A percentile compares a stretch with the other conserved stretches of the same genome.
These are phyloP conservation scores for Heteromeles arbutifolia DNA, from an alignment of 306 rosid species.

Conservation along the genomic window DNA sequence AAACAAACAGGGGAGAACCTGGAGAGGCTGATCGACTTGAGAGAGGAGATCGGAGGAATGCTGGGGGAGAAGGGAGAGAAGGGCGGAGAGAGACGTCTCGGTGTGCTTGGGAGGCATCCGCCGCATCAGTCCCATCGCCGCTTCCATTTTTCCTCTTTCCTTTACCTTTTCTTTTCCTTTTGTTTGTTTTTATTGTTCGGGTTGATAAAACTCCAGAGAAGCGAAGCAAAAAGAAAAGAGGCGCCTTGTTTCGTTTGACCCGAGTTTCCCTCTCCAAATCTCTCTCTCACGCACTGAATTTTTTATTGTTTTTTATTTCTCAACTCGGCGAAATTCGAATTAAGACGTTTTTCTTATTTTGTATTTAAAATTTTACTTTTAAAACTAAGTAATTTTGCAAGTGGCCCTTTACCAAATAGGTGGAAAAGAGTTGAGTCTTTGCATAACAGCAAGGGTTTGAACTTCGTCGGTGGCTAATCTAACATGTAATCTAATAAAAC, in stretches of 20 bases:
- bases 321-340: too few species aligned
- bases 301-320: background rate
- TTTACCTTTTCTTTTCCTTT: background rate
- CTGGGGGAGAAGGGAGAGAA: constrained; percentile 77
- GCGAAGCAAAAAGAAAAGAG: background rate
- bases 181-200: background rate
- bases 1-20: constrained; percentile 33
- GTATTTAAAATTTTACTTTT: too few species aligned
- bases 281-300: background rate
- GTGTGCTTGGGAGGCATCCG: constrained; percentile 85
- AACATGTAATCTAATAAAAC: too few species aligned
- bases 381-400: too few species aligned
- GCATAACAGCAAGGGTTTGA: too few species aligned
- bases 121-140: constrained; percentile 95
- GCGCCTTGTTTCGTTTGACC: constrained; percentile 31
- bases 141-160: constrained; percentile 49
- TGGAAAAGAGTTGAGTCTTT: too few species aligned
- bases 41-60: constrained; percentile 95
- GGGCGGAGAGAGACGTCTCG: constrained; percentile 91
- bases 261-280: constrained; percentile 58
- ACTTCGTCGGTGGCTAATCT: too few species aligned
- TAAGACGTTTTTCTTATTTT: too few species aligned
- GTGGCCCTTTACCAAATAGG: too few species aligned
- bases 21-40: constrained; percentile 98
- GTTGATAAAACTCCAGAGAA: background rate